Percentiles rank a stretch among this genome's conserved stretches.
Evolutionary conservation across 352 stramenopile species (phyloP).

Genomic region (Phytophthora fragariaefolia): DNA sequence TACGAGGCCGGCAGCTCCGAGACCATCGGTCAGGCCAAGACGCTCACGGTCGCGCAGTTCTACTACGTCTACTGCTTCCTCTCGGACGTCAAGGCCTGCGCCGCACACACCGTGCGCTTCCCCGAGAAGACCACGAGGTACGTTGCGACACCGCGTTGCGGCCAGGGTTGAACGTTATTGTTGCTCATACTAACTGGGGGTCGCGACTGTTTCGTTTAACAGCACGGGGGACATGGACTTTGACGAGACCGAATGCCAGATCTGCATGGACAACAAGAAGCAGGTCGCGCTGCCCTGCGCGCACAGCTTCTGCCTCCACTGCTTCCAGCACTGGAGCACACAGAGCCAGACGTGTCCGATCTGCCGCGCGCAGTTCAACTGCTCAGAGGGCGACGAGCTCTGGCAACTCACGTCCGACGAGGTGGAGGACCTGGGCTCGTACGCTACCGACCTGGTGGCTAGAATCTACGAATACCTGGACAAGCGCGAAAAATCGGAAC

Average conservation of each 20-base stretch:
- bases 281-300: slow-evolving; percentile 75
- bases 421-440: slow-evolving; percentile 73
- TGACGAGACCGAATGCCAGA: slow-evolving; percentile 84
- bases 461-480: slow-evolving; percentile 85
- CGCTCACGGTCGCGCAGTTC: slow-evolving; percentile 74
- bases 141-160: slow-evolving; percentile 1
- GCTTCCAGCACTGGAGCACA: slow-evolving; percentile 84
- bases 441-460: slow-evolving; percentile 78
- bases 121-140: slow-evolving; percentile 48
- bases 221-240: slow-evolving; percentile 49
- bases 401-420: slow-evolving; percentile 79
- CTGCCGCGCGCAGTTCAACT: slow-evolving; percentile 74
- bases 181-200: slow-evolving; percentile 26
- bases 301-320: slow-evolving; percentile 82
- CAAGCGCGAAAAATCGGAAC: slow-evolving; percentile 57
- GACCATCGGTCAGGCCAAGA: slow-evolving; percentile 72
- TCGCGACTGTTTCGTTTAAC: slow-evolving; percentile 16
- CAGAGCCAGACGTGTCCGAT: slow-evolving; percentile 83
- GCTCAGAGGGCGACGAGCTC: slow-evolving; percentile 77
- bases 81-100: slow-evolving; percentile 72
- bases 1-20: slow-evolving; percentile 30
- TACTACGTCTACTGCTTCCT: slow-evolving; percentile 88
- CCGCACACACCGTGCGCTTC: slow-evolving; percentile 65
- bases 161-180: slow-evolving; percentile 16
- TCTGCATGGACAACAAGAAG: slow-evolving; percentile 89